phyloP scores from a whole-genome alignment of 257 asterid species.

The Primulina tabacum region DNA sequence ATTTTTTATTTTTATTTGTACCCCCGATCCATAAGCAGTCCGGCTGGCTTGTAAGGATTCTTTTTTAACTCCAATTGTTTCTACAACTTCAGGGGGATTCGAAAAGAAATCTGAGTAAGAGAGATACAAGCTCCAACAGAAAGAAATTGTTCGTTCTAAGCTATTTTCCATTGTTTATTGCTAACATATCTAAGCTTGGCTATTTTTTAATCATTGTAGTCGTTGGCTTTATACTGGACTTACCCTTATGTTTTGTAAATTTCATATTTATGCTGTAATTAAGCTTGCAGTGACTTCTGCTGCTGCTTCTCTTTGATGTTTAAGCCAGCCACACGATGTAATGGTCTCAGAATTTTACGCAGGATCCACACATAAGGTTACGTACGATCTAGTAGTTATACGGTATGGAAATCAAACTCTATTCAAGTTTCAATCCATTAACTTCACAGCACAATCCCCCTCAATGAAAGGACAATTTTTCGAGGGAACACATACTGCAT shows the following conservation, averaged over 20 bases:
- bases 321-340: too few species aligned
- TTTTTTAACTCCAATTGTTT: not conserved
- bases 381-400: not conserved
- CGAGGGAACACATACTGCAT: not conserved
- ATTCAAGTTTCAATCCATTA: not conserved
- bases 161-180: too few species aligned
- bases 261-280: too few species aligned
- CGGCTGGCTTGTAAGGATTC: not conserved
- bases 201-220: not conserved
- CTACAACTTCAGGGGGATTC: not conserved
- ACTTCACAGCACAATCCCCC: not conserved
- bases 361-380: not conserved
- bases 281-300: too few species aligned
- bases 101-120: too few species aligned
- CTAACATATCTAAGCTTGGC: not conserved
- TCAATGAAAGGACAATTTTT: not conserved
- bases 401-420: not conserved
- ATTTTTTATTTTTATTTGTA: too few species aligned
- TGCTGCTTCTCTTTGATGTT: too few species aligned
- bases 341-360: too few species aligned
- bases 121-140: not conserved
- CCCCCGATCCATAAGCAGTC: not conserved
- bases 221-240: not conserved
- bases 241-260: too few species aligned
- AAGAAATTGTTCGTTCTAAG: not conserved